Percentiles rank a stretch among this genome's conserved stretches.
Conservation (phyloP, 2,329 filamentous ascomycete genomes). For the Phaeophleospora eucalypticola region DNA sequence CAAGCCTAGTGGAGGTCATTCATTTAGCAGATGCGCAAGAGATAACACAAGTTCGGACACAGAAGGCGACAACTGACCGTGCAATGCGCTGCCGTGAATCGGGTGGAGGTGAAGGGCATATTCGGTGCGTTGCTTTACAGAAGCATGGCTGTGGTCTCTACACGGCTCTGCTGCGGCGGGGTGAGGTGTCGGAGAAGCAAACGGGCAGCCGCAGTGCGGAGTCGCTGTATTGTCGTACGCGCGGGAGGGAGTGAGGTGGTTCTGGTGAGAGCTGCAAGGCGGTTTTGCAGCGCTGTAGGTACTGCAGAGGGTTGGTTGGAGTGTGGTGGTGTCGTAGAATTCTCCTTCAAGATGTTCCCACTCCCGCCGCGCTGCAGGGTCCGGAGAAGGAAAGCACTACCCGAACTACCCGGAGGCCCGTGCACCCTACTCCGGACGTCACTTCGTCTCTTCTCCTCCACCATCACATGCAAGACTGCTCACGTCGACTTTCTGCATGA, state of each 20-base stretch:
- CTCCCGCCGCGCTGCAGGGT: background rate
- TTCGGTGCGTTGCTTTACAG: background rate
- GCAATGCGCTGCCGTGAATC: background rate
- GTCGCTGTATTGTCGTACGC: background rate
- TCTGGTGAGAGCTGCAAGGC: background rate
- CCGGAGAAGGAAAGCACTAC: background rate
- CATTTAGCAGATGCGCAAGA: background rate
- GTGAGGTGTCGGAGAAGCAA: background rate
- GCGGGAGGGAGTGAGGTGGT: no score
- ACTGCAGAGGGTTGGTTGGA: no score
- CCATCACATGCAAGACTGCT: background rate
- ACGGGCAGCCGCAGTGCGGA: background rate
- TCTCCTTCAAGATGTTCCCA: no score
- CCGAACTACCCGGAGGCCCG: background rate
- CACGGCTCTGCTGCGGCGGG: background rate
- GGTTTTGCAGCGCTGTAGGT: no score
- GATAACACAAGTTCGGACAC: background rate
- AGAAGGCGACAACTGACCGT: background rate
- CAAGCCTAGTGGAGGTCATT: conserved; percentile 5
- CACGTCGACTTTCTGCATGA: background rate
- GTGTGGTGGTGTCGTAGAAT: no score
- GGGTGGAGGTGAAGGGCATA: background rate
- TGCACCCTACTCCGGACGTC: background rate
- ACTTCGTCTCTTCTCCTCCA: background rate
- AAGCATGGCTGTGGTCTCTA: background rate